Evolutionary conservation across 2,329 filamentous ascomycete species (phyloP).

Genomic region (Fusarium illudens): DNA sequence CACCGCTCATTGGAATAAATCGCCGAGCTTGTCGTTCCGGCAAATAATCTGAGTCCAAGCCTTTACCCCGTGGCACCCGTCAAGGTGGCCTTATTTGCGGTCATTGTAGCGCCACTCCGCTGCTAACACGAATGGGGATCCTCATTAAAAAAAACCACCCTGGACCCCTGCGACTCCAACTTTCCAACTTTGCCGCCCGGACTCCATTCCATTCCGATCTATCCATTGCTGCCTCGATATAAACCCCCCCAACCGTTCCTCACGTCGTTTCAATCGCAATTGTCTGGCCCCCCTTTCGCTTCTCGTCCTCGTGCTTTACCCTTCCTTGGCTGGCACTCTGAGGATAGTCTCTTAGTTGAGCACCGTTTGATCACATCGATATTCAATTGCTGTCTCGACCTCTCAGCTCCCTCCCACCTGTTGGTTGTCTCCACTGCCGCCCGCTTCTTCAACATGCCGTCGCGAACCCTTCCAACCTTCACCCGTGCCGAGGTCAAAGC

Average conservation of each 20-base stretch:
- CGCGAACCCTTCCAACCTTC: conserved; percentile 83
- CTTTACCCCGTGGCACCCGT: conserved; percentile 16
- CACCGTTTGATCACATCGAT: conserved; percentile 4
- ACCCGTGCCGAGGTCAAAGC: conserved; percentile 80
- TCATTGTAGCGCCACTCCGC: conserved; percentile 42
- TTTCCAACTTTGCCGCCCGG: conserved; percentile 28
- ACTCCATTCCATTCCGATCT: conserved; percentile 16
- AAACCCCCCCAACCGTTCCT: conserved; percentile 25
- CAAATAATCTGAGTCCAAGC: conserved; percentile 20
- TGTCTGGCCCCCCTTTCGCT: conserved; percentile 3
- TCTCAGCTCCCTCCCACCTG: neutral
- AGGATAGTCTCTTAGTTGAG: conserved; percentile 22
- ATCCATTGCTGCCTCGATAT: conserved; percentile 16
- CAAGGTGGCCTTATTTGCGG: conserved; percentile 40
- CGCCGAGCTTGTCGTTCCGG: conserved; percentile 16
- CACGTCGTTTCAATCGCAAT: conserved; percentile 4
- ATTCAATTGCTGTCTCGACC: conserved; percentile 12
- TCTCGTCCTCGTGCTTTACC: conserved; percentile 1
- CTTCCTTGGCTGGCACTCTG: conserved; percentile 5
- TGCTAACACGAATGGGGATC: conserved; percentile 42
- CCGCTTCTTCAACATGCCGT: conserved; percentile 70
- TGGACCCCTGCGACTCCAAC: conserved; percentile 37
- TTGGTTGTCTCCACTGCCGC: conserved; percentile 12
- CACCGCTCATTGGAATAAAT: conserved; percentile 27
- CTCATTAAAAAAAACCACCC: conserved; percentile 42